Evolutionary conservation across 148 eudicot genomes (phyloP).

Genomic region (Limonium bicolor): DNA sequence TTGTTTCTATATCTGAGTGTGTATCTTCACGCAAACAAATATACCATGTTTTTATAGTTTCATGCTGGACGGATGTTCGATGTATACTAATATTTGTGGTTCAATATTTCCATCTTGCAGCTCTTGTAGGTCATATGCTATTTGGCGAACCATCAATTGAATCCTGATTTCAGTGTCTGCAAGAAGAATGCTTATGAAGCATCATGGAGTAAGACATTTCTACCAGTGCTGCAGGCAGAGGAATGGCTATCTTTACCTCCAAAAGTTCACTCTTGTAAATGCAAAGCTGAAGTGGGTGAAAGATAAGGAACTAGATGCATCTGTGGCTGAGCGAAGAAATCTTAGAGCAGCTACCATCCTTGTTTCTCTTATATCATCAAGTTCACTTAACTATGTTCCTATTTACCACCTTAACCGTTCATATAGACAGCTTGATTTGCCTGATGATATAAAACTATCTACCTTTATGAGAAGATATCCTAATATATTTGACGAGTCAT

Average conservation of each 20-base stretch:
- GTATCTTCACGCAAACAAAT: too few species aligned
- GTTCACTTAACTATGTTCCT: constrained; percentile 34
- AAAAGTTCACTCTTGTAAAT: constrained; percentile 48
- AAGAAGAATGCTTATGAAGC: too few species aligned
- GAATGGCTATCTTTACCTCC: constrained; percentile 25
- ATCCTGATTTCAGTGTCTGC: too few species aligned
- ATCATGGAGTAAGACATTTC: too few species aligned
- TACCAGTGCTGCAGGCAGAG: too few species aligned
- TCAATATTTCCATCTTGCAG: too few species aligned
- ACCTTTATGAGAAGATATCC: constrained; percentile 69
- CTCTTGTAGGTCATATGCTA: too few species aligned
- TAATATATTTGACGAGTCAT: constrained; percentile 50
- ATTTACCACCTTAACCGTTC: constrained; percentile 39
- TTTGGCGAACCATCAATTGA: too few species aligned
- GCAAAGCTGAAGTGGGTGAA: constrained; percentile 81
- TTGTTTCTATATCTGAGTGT: too few species aligned
- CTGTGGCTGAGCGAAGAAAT: constrained; percentile 38
- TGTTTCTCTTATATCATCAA: constrained; percentile 39
- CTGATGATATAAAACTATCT: constrained; percentile 49
- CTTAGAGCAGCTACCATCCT: constrained; percentile 49
- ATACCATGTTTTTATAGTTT: too few species aligned
- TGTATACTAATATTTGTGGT: too few species aligned
- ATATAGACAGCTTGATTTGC: constrained; percentile 52
- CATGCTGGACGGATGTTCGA: too few species aligned
- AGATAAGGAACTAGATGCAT: constrained; percentile 56